These are phyloP conservation scores for Phaffomyces thermotolerans DNA, from an alignment of 805 yeast species.

Conservation along the genomic window DNA sequence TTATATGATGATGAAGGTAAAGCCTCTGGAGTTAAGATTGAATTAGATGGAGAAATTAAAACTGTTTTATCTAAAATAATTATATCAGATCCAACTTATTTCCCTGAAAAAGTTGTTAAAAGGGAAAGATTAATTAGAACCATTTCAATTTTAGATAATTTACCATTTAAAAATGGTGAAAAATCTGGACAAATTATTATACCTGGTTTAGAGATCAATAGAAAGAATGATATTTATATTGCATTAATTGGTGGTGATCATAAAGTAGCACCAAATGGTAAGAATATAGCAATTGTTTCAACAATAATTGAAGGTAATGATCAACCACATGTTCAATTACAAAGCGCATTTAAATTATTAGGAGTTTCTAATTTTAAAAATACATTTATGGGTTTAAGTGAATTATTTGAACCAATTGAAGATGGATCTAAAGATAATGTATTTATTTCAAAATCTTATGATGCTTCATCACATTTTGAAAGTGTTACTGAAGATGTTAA, in stretches of 20 bases:
- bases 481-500: conserved; percentile 94
- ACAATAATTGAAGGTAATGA: conserved; percentile 89
- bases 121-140: conserved; percentile 35
- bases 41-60: conserved; percentile 52
- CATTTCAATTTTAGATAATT: conserved; percentile 80
- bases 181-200: conserved; percentile 92
- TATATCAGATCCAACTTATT: conserved; percentile 96
- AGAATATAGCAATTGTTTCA: conserved; percentile 87
- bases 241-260: conserved; percentile 87
- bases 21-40: conserved; percentile 82
- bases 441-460: conserved; percentile 83
- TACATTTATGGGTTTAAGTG: conserved; percentile 87
- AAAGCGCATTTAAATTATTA: conserved; percentile 86
- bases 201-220: conserved; percentile 90
- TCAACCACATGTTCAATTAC: conserved; percentile 91
- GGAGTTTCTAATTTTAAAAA: conserved; percentile 50
- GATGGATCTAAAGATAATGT: conserved; percentile 79
- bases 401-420: conserved; percentile 75
- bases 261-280: conserved; percentile 83
- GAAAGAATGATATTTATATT: conserved; percentile 90
- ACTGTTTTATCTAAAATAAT: conserved; percentile 86
- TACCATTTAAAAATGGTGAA: conserved; percentile 68
- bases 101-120: conserved; percentile 54
- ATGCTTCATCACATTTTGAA: conserved; percentile 93
- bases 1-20: conserved; percentile 65